These are phyloP conservation scores for Cyanophora paradoxa DNA, from an alignment of 78 protist species.

Conservation along the genomic window DNA sequence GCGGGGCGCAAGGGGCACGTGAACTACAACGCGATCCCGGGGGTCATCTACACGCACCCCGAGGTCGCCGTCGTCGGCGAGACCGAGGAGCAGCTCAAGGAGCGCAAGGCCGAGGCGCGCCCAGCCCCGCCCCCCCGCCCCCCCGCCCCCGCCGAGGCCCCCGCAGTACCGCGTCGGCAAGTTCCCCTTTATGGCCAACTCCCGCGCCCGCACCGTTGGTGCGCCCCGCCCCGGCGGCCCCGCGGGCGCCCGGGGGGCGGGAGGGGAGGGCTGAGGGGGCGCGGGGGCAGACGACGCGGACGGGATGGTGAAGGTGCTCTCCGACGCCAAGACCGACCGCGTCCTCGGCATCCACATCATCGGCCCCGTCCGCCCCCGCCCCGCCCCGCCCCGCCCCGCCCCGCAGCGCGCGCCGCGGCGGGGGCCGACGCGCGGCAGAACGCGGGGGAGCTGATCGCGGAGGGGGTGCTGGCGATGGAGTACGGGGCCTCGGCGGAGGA, in stretches of 20 bases:
- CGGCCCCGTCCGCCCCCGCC: slow-evolving; percentile 38
- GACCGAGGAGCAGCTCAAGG: slow-evolving; percentile 92
- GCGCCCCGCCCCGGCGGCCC: neutral
- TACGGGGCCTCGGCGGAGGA: slow-evolving; percentile 91
- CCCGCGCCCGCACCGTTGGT: slow-evolving; percentile 87
- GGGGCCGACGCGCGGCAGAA: too few species aligned
- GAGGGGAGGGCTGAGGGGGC: too few species aligned
- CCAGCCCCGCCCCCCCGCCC: neutral
- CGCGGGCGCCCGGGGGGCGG: too few species aligned
- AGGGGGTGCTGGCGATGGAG: slow-evolving; percentile 88
- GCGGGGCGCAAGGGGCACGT: slow-evolving; percentile 66
- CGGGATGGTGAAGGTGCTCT: slow-evolving; percentile 90
- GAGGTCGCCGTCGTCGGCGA: slow-evolving; percentile 98
- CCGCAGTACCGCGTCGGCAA: slow-evolving; percentile 64
- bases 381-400: neutral
- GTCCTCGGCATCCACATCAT: slow-evolving; percentile 91
- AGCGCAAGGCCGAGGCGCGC: slow-evolving; percentile 52
- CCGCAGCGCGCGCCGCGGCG: too few species aligned
- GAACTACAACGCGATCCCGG: slow-evolving; percentile 96
- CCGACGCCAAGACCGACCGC: slow-evolving; percentile 73
- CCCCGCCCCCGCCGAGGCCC: neutral
- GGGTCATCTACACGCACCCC: slow-evolving; percentile 98
- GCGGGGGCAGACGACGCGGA: slow-evolving; percentile 58
- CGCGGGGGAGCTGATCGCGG: slow-evolving; percentile 90
- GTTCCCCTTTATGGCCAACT: slow-evolving; percentile 96